Evolutionary conservation across 2,329 filamentous ascomycete genomes (phyloP), one percentile per base, ranked within the genome.

Genomic region (Aspergillus pseudotamarii): DNA sequence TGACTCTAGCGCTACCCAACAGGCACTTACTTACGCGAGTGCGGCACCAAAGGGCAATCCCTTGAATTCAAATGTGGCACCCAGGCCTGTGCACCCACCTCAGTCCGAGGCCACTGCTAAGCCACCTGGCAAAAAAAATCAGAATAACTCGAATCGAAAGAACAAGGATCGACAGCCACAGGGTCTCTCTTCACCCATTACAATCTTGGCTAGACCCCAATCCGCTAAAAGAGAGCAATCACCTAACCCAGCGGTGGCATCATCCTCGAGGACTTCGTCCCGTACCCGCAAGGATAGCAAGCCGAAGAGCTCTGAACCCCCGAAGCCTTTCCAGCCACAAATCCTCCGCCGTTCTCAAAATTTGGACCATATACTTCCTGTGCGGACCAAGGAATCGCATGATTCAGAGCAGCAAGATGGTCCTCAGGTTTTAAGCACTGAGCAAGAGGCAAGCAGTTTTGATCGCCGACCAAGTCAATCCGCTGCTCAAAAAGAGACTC

Each of bases 261-360:
- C 19, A 11, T 50, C 63, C 12, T 58, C 48, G 30, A 56, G 61
- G 32, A 57, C 50, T 36, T 66, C 63, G 6, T 62, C 70, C 9
- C 62, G 48, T 41, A 43, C 66, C 9, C 62, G 61, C 54, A 60
- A 59, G 16, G 66, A 65, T 34, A 51, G 61, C 55, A 73, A 72
- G 43, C 59, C 63, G 1, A 75, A 73, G 59, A 66, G 74, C n/a
- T 71, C 73, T 14, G 73, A 78, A 55, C 68, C 74, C 12, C 64
- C 75, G 14, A 85, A 82, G 66, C 75, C 79, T 14, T 86, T 85
- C 66, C 83, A 85, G 62, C 84, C 84, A 10, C 82, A 85, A 60
- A 85, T 86, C 30, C 71, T 86, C 21, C 84, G 83, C 64, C 82
- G 84, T 4, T 82, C 83, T 30, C 79, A 82, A 57, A 81, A 75